A percentile compares a stretch with the other conserved stretches of the same genome.
phyloP scores from a whole-genome alignment of 164 flowering plant genomes.

The Stephania cephalantha region DNA sequence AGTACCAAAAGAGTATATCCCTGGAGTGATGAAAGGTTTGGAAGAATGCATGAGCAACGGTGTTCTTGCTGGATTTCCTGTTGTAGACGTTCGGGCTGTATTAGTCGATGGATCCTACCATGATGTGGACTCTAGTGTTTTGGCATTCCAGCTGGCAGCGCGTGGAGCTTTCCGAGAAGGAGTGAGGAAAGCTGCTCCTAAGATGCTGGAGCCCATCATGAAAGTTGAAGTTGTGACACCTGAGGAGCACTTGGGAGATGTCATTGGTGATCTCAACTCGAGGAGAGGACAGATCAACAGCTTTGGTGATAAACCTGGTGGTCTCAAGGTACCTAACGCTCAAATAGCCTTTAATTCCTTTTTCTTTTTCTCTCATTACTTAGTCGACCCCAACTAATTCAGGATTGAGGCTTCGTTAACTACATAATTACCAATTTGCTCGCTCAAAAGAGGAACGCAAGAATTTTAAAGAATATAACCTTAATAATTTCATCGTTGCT shows the following conservation, averaged over 20 bases:
- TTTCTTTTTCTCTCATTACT: neutral
- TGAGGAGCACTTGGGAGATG: constrained; percentile 96
- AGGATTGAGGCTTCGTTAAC: neutral
- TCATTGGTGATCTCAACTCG: constrained; percentile 97
- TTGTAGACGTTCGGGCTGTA: constrained; percentile 85
- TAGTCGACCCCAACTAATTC: neutral
- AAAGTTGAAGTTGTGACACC: constrained; percentile 94
- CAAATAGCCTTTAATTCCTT: neutral
- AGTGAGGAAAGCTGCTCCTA: constrained; percentile 71
- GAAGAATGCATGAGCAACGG: constrained; percentile 92
- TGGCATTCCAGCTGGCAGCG: constrained; percentile 95
- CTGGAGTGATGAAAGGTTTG: constrained; percentile 92
- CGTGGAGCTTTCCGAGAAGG: constrained; percentile 94
- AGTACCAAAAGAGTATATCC: constrained; percentile 90
- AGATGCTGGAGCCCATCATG: constrained; percentile 94
- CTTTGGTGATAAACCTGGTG: constrained; percentile 93
- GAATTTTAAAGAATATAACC: no score
- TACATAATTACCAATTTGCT: no score
- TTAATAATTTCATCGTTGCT: no score
- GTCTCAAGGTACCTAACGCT: constrained; percentile 65
- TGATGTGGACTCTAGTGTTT: constrained; percentile 96
- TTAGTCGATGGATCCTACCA: constrained; percentile 88
- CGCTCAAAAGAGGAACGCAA: no score
- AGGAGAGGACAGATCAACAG: constrained; percentile 94
- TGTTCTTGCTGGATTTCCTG: constrained; percentile 90